Evolutionary conservation across 352 stramenopile genomes (phyloP), one percentile per base, ranked within the genome.

Genomic region (Globisporangium spinosum): DNA sequence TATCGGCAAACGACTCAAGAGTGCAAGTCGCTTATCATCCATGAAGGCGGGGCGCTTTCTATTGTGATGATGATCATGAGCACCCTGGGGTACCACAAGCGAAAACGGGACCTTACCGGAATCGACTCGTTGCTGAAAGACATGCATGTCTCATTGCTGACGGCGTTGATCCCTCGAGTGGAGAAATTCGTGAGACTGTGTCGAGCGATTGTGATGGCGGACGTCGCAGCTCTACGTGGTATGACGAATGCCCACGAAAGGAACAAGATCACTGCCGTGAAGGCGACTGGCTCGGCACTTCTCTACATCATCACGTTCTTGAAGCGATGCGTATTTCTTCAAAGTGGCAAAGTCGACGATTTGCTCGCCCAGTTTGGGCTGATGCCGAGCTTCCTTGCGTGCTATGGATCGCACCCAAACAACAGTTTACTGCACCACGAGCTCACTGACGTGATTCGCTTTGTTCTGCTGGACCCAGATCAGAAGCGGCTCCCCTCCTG

Each of bases 21-120:
- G 40, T 78, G 74, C 23, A 77, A 62, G 7, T 75, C 72, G 12
- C 76, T 91, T 23, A 77, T 91, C 43, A 79, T 93, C 40, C 77
- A 89, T 69, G 85, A 95, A 75, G 88, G 84, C 7, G 88, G 88
- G 10, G 80, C 88, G n/a, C 71, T 95, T 4, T 94, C 88, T 9
- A 89, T 95, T 23, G 77, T 93, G 17, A 94, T 95, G 85, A 93
- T 90, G 80, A 74, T 94, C 45, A 92, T 94, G 86, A 85, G 83
- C 49, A 90, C 83, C 1, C 61, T 95, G 32, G 86, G 86, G 3
- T 95, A 95, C 57, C 88, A 95, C 76, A 92, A 91, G 65, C 87
- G 87, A 23, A 87, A 90, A 43, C 88, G 86, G 49, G 88, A 95
- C 71, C 67, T 92, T 27, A 93, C 84, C 0, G 80, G 79, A 13